Percentiles rank a stretch among this genome's conserved stretches.
phyloP scores from a whole-genome alignment of 1,139 yeast genomes.

The Sugiyamaella grinbergsii region DNA sequence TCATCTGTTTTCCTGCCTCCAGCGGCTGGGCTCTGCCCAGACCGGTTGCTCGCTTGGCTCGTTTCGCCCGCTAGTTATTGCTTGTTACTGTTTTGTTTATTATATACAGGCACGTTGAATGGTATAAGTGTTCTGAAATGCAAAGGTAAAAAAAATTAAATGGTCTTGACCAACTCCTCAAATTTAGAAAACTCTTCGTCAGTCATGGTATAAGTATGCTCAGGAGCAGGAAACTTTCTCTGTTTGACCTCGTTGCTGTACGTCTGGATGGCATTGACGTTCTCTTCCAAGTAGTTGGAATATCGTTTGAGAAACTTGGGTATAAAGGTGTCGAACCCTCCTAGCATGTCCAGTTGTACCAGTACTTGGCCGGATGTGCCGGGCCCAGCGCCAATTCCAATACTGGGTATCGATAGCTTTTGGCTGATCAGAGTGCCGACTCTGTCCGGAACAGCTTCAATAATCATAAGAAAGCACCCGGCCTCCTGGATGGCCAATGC shows the following conservation, averaged over 20 bases:
- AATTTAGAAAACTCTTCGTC: slow-evolving; percentile 63
- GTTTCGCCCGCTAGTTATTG: too few species aligned
- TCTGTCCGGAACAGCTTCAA: slow-evolving; percentile 84
- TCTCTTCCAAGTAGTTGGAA: slow-evolving; percentile 53
- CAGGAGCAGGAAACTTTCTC: slow-evolving; percentile 60
- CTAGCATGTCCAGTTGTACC: slow-evolving; percentile 82
- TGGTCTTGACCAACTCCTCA: slow-evolving; percentile 33
- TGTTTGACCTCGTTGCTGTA: slow-evolving; percentile 63
- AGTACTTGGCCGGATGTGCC: slow-evolving; percentile 85
- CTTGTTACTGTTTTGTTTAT: too few species aligned
- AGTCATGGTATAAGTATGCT: slow-evolving; percentile 73
- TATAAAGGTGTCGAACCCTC: slow-evolving; percentile 55
- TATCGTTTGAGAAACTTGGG: slow-evolving; percentile 83
- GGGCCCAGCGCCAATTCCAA: slow-evolving; percentile 96
- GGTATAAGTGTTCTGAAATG: too few species aligned
- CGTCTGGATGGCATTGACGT: slow-evolving; percentile 53
- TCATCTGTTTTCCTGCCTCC: too few species aligned
- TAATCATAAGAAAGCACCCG: slow-evolving; percentile 73
- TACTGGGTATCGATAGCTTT: slow-evolving; percentile 69
- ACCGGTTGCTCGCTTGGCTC: too few species aligned
- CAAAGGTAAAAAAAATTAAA: not conserved
- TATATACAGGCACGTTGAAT: too few species aligned
- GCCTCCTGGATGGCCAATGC: slow-evolving; percentile 71
- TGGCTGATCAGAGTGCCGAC: slow-evolving; percentile 69
- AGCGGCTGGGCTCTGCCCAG: slow-evolving; percentile 14